Conservation (phyloP, 306 rosid genomes). For the Rubus parviflorus region DNA sequence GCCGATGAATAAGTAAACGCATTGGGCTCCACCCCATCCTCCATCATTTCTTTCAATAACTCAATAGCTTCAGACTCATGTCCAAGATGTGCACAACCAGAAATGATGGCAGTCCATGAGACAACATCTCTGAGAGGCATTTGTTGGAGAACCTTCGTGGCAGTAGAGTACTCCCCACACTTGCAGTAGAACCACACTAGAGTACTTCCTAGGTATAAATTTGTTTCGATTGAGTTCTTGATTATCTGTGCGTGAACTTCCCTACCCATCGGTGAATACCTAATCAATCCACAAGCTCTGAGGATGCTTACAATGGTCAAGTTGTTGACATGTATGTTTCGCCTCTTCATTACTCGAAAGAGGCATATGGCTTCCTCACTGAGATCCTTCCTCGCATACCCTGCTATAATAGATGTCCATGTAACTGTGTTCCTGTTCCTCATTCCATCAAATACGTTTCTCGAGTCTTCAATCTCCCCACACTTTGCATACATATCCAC, state of each 20-base stretch:
- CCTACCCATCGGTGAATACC: conserved; percentile 55
- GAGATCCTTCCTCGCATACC: conserved; percentile 75
- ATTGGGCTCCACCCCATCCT: conserved; percentile 83
- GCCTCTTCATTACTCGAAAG: conserved; percentile 65
- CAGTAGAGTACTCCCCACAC: conserved; percentile 60
- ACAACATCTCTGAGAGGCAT: conserved; percentile 82
- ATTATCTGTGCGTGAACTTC: conserved; percentile 82
- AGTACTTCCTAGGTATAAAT: conserved; percentile 59
- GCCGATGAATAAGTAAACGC: conserved; percentile 77
- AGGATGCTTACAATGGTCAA: conserved; percentile 67
- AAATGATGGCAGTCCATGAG: conserved; percentile 94
- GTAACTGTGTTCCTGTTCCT: conserved; percentile 74
- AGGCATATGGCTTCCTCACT: conserved; percentile 71
- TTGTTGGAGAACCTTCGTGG: conserved; percentile 64
- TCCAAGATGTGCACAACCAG: conserved; percentile 68
- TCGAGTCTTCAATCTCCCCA: conserved; percentile 64
- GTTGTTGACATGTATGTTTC: conserved; percentile 53
- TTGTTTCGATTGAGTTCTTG: conserved; percentile 41
- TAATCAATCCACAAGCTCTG: conserved; percentile 74
- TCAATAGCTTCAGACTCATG: conserved; percentile 71
- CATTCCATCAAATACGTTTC: conserved; percentile 66
- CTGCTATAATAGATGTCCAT: conserved; percentile 92
- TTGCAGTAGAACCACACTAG: conserved; percentile 94
- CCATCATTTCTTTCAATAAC: conserved; percentile 68
- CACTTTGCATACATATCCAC: conserved; percentile 91